Percentiles rank a stretch among this genome's conserved stretches.
Conservation (phyloP, 2,329 filamentous ascomycete genomes). For the Gremmenia infestans region DNA sequence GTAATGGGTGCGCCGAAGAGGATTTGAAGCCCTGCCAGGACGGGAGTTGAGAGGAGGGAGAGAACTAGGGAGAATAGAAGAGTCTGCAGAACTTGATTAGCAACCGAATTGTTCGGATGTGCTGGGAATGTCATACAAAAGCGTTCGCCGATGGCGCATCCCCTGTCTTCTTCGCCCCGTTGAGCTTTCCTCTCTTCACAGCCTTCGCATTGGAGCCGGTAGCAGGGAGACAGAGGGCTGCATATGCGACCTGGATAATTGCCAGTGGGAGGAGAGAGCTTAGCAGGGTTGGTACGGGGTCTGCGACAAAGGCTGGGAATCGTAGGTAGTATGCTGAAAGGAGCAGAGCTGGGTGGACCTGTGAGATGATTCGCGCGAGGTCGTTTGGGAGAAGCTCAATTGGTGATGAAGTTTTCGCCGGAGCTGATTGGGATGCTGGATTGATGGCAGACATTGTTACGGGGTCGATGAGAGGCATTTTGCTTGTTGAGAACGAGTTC, state of each 20-base stretch:
- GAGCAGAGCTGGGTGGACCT: constrained; percentile 64
- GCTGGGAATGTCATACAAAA: constrained; percentile 5
- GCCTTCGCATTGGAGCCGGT: constrained; percentile 44
- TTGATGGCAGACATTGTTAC: constrained; percentile 27
- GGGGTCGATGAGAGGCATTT: constrained; percentile 30
- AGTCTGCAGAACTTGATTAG: constrained; percentile 44
- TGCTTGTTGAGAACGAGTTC: constrained; percentile 1
- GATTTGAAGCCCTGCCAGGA: constrained; percentile 55
- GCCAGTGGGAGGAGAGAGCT: constrained; percentile 57
- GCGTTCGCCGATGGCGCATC: constrained; percentile 9
- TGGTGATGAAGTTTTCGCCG: constrained; percentile 23
- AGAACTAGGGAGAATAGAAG: constrained; percentile 64
- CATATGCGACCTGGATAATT: constrained; percentile 59
- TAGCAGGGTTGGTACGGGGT: constrained; percentile 62
- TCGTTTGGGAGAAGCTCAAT: constrained; percentile 29
- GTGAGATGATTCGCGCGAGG: constrained; percentile 50
- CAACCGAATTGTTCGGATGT: not conserved
- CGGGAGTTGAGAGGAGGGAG: constrained; percentile 42
- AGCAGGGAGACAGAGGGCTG: constrained; percentile 57
- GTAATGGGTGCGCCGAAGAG: constrained; percentile 90
- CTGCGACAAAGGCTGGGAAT: constrained; percentile 62
- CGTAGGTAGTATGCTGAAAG: constrained; percentile 57
- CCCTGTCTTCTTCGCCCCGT: constrained; percentile 48
- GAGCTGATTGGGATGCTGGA: constrained; percentile 3
- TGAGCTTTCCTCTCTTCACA: constrained; percentile 47